Evolutionary conservation across 805 yeast genomes (phyloP).

Genomic region (Ogataea zsoltii): DNA sequence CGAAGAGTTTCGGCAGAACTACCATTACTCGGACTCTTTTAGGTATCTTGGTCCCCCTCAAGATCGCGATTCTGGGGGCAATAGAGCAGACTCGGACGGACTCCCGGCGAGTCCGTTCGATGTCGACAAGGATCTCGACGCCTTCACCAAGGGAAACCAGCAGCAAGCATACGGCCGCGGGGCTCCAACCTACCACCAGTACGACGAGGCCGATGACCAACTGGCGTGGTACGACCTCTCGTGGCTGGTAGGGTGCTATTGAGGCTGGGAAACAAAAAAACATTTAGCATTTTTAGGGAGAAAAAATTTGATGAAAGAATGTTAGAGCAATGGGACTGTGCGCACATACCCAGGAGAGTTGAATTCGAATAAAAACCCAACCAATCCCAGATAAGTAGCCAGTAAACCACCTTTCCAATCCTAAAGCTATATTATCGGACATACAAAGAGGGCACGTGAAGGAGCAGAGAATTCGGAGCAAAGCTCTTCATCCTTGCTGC

Average conservation of each 20-base stretch:
- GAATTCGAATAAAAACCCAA: background rate
- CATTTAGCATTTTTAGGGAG: background rate
- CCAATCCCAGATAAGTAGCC: background rate
- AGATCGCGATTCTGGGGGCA: conserved; percentile 1
- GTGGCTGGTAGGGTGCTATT: conserved; percentile 22
- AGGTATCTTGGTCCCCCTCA: conserved; percentile 11
- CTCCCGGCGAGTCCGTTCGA: conserved; percentile 18
- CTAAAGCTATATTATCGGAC: conserved; percentile 21
- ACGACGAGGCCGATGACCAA: conserved; percentile 5
- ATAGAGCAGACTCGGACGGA: background rate
- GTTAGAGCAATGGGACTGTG: conserved; percentile 4
- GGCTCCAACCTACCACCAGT: background rate
- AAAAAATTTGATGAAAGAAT: conserved; percentile 1
- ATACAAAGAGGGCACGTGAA: conserved; percentile 14
- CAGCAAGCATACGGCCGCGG: background rate
- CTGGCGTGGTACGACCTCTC: conserved; percentile 13
- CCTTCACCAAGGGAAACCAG: conserved; percentile 8
- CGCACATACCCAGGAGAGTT: background rate
- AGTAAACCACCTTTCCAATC: conserved; percentile 10
- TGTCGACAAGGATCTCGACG: conserved; percentile 17
- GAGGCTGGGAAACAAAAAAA: background rate
- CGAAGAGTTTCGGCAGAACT: conserved; percentile 13
- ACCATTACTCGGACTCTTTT: conserved; percentile 21
- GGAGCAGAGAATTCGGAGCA: conserved; percentile 7
- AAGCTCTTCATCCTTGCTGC: background rate